Conservation (phyloP, 352 stramenopile genomes). For the Pythium dissimile region DNA sequence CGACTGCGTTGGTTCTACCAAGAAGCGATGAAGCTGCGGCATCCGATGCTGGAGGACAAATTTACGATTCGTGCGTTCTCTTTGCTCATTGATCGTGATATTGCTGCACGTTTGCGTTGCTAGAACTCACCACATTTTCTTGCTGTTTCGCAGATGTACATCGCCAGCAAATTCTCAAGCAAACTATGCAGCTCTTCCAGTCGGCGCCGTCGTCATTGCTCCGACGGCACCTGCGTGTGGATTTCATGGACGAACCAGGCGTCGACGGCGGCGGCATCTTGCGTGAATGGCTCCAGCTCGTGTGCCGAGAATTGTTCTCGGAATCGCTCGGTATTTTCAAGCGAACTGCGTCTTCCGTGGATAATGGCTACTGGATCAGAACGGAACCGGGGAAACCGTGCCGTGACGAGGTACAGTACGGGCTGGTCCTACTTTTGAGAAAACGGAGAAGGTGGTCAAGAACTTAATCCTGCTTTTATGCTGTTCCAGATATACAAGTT, state of each 20-base stretch:
- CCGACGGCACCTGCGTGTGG: constrained; percentile 70
- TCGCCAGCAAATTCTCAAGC: constrained; percentile 62
- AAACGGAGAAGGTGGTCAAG: background rate
- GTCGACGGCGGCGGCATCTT: constrained; percentile 75
- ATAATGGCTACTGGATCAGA: constrained; percentile 69
- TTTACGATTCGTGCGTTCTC: constrained; percentile 59
- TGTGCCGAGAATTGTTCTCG: constrained; percentile 62
- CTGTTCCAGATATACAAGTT: constrained; percentile 78
- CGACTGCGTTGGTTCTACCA: constrained; percentile 72
- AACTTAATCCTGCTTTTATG: background rate
- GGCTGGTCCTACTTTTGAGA: too few species aligned
- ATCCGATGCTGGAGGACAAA: constrained; percentile 47
- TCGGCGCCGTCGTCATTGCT: constrained; percentile 41
- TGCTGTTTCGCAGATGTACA: constrained; percentile 56
- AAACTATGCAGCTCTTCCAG: constrained; percentile 62
- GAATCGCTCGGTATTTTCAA: constrained; percentile 50
- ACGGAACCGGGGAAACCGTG: constrained; percentile 20
- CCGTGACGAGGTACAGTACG: constrained; percentile 48
- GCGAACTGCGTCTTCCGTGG: constrained; percentile 33
- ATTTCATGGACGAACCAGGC: constrained; percentile 83
- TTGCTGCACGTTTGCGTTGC: too few species aligned
- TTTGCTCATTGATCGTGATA: background rate
- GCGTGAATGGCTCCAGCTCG: constrained; percentile 75
- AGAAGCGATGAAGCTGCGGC: constrained; percentile 53
- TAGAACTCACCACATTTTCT: too few species aligned